phyloP scores from a whole-genome alignment of 345 rosid species.

The Luvunga scandens region DNA sequence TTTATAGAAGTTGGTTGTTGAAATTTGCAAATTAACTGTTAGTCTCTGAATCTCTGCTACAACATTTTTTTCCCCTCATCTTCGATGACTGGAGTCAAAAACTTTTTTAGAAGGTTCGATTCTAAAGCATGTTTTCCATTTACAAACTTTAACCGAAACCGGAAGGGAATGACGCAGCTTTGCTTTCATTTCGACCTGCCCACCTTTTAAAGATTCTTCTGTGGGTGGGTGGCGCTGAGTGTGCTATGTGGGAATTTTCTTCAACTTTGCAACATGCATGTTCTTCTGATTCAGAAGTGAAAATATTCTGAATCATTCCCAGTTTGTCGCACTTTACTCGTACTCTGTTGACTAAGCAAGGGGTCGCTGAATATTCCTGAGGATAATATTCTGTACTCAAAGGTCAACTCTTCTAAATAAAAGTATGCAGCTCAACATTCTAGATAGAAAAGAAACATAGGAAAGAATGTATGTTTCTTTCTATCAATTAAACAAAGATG shows the following conservation, averaged over 20 bases:
- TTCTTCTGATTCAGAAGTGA: too few species aligned
- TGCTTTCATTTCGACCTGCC: background rate
- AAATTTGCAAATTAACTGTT: too few species aligned
- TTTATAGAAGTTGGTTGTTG: background rate
- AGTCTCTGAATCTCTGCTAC: too few species aligned
- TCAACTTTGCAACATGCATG: background rate
- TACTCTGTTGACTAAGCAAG: background rate
- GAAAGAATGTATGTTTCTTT: background rate
- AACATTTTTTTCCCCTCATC: background rate
- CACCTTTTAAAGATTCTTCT: background rate
- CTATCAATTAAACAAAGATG: background rate
- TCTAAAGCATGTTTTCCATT: background rate
- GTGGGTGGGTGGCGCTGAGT: background rate
- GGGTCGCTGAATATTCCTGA: background rate
- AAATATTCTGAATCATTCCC: slow-evolving; percentile 1
- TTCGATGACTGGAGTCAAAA: background rate
- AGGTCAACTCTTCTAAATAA: background rate
- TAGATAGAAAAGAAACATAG: background rate
- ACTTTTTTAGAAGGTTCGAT: background rate
- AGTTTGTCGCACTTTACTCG: background rate
- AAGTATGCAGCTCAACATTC: background rate
- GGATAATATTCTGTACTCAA: slow-evolving; percentile 2
- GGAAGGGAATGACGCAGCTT: background rate
- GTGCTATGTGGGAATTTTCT: background rate
- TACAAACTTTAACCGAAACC: background rate